Base-by-base conservation (phyloP, 2,329 filamentous ascomycete species). In the Tricladium varicosporioides region DNA sequence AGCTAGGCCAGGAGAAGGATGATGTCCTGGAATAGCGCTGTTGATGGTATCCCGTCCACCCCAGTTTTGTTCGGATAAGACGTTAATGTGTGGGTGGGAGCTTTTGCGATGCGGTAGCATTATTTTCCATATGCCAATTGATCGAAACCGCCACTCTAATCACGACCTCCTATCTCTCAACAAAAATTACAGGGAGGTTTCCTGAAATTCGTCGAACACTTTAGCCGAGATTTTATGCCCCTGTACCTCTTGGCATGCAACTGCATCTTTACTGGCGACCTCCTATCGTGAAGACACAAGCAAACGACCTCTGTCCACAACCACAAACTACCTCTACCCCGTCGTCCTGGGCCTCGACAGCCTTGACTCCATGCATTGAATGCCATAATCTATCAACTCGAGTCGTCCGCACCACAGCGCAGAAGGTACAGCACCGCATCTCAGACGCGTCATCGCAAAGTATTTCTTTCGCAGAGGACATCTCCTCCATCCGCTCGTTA, bases 401-500 rank as follows among this genome's bases (percentile, higher is more conserved):
- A 48, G 62, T 60, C 65, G 58, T 51, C 62, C 56, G 54, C 61
- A 57, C 61, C 53, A 45, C 46, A 48, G 57, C 63, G 65, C 61
- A 51, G 59, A 62, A 59, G 60, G 50, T 60, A 52, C 27, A 45
- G 58, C 51, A 32, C 52, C 43, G 31, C 18, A 49, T 31, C 36
- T 59, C 58, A 49, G 60, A 66, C 67, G 64, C 66, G 64, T 68
- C 63, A 69, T 64, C 62, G 57, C 63, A 65, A 58, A 54, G 54
- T 53, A 59, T 55, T 60, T 63, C 56, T 56, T 63, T 60, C 56
- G 52, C 63, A 59, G 62, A 69, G 67, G 67, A 64, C 59, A 62
- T 63, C 61, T 67, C 59, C 59, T 69, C 68, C 63, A 65, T 66
- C 61, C 68, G 59, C 65, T 70, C 67, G 67, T 70, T 70, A 63